phyloP scores from a whole-genome alignment of 225 moss, liverwort and hornwort species.

The Takakia lepidozioides region DNA sequence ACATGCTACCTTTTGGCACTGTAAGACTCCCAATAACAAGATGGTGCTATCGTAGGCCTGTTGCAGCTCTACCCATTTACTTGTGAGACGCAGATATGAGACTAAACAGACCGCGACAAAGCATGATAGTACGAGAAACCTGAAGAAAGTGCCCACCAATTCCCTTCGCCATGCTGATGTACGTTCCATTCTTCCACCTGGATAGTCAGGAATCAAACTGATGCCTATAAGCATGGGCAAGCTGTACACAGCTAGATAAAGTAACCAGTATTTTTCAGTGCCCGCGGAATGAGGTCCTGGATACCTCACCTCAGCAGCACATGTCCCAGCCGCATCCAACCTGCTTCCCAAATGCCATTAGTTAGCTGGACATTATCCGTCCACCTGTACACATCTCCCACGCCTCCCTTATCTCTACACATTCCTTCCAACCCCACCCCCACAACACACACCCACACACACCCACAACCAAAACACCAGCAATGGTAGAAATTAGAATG shows the following conservation, averaged over 20 bases:
- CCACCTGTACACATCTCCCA: neutral
- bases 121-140: constrained; percentile 31
- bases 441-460: no score
- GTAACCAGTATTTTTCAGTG: constrained; percentile 11
- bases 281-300: constrained; percentile 58
- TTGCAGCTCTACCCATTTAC: no score
- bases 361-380: neutral
- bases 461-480: no score
- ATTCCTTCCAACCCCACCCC: no score
- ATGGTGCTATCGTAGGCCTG: no score
- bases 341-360: constrained; percentile 11
- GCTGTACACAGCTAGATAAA: constrained; percentile 26
- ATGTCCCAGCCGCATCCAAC: constrained; percentile 63
- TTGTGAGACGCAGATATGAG: no score
- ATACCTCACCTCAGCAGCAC: constrained; percentile 64
- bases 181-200: constrained; percentile 36
- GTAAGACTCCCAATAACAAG: no score
- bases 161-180: constrained; percentile 31
- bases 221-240: constrained; percentile 41
- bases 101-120: no score
- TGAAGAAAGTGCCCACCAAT: constrained; percentile 53
- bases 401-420: no score
- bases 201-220: constrained; percentile 36
- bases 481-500: no score
- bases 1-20: no score